A percentile compares a stretch with the other conserved stretches of the same genome.
phyloP scores from a whole-genome alignment of 2,329 filamentous ascomycete genomes.

The Teratosphaeria destructans region DNA sequence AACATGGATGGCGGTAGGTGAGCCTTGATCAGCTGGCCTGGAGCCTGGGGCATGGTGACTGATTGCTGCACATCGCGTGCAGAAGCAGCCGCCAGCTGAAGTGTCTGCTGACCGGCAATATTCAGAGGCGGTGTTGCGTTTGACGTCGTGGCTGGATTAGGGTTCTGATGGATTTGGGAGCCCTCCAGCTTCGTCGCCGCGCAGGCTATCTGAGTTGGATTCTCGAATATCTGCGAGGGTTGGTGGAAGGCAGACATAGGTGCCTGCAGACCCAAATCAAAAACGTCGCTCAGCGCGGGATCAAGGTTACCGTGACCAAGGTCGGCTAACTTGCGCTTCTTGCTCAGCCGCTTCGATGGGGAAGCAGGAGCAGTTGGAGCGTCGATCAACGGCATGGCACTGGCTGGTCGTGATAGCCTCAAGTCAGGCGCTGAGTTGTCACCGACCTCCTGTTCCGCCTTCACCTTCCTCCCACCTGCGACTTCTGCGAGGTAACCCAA shows the following conservation, averaged over 20 bases:
- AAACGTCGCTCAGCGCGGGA: neutral
- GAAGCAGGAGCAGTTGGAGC: neutral
- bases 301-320: neutral
- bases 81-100: neutral
- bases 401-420: neutral
- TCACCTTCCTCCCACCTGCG: neutral
- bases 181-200: neutral
- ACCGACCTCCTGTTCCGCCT: neutral
- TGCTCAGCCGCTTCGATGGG: neutral
- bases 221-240: neutral
- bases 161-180: neutral
- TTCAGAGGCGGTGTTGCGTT: neutral
- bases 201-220: neutral
- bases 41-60: neutral
- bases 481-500: neutral
- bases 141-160: neutral
- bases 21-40: neutral
- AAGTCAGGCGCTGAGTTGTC: neutral
- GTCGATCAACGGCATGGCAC: neutral
- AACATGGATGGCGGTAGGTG: neutral
- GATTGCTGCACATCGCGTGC: neutral
- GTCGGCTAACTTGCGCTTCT: neutral
- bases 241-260: neutral
- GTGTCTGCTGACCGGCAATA: neutral
- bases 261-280: neutral